Base-by-base conservation (phyloP, 306 rosid species). In the Oxytropis ochrocephala region DNA sequence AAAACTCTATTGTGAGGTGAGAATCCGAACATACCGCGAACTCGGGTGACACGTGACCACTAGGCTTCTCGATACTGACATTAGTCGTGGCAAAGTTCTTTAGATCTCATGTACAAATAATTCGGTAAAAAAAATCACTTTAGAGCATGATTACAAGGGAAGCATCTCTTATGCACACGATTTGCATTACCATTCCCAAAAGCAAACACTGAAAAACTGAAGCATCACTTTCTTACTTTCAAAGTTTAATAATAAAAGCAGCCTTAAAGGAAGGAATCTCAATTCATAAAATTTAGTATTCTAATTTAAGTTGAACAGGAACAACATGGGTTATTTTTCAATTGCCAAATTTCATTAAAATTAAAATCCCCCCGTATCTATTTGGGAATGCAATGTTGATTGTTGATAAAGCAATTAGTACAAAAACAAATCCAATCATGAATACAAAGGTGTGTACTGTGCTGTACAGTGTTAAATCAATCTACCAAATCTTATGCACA, bases 81-180 rank as follows among this genome's bases (percentile, higher is more conserved):
- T n/a, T n/a, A n/a, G n/a, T n/a, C n/a, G n/a, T n/a, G n/a, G n/a
- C n/a, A n/a, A n/a, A n/a, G n/a, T n/a, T n/a, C n/a, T n/a, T n/a
- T n/a, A n/a, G n/a, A n/a, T n/a, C n/a, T n/a, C n/a, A n/a, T n/a
- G n/a, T n/a, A n/a, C n/a, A n/a, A n/a, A n/a, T n/a, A n/a, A n/a
- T n/a, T n/a, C n/a, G n/a, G n/a, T n/a, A n/a, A n/a, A n/a, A n/a
- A n/a, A 39, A 56, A 57, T 63, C 55, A 8, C 64, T 60, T 35
- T 54, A 58, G 54, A 36, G 9, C 67, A 42, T 46, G 35, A 68
- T 61, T 69, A 67, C 60, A 77, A 67, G 76, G 43, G 32, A 79
- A 72, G 83, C 69, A 78, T 51, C 74, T 32, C 56, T 73, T 81
- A 55, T 41, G 32, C 18, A 51, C 62, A 27, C 32, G 11, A 41